Conservation (phyloP, 78 protist species). For the Neovahlkampfia damariscottae region DNA sequence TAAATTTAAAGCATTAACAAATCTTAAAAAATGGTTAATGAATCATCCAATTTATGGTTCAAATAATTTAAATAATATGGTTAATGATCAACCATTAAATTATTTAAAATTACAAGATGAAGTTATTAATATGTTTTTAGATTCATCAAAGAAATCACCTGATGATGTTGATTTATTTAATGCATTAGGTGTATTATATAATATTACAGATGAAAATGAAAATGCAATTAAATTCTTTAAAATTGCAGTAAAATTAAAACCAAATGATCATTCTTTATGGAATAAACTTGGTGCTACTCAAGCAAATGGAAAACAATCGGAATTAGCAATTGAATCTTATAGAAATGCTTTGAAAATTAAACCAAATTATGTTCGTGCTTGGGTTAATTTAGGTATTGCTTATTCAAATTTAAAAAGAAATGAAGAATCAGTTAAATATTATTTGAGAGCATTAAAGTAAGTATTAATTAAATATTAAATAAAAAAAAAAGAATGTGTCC, state of each 20-base stretch:
- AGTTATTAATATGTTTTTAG: constrained; percentile 28
- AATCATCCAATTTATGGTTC: constrained; percentile 22
- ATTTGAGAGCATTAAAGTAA: constrained; percentile 14
- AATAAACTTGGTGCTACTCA: constrained; percentile 85
- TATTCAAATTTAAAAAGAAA: constrained; percentile 46
- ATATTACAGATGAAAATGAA: constrained; percentile 57
- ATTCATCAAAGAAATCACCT: neutral
- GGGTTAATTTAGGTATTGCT: constrained; percentile 64
- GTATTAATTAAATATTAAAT: neutral
- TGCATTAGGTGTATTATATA: constrained; percentile 63
- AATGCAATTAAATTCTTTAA: constrained; percentile 64
- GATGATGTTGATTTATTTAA: constrained; percentile 58
- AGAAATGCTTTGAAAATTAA: constrained; percentile 50
- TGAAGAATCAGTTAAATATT: constrained; percentile 43
- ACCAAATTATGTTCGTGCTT: constrained; percentile 74
- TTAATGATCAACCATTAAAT: neutral
- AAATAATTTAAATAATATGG: neutral
- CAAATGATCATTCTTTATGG: constrained; percentile 67
- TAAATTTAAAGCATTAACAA: constrained; percentile 34
- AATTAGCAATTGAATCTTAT: constrained; percentile 72
- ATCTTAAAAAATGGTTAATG: constrained; percentile 48
- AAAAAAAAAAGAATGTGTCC: neutral
- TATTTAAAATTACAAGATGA: neutral
- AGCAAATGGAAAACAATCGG: constrained; percentile 50
- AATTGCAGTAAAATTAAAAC: constrained; percentile 35